Evolutionary conservation across 2,329 filamentous ascomycete species (phyloP), one percentile per base, ranked within the genome.

Genomic region (Apiospora malaysiana): DNA sequence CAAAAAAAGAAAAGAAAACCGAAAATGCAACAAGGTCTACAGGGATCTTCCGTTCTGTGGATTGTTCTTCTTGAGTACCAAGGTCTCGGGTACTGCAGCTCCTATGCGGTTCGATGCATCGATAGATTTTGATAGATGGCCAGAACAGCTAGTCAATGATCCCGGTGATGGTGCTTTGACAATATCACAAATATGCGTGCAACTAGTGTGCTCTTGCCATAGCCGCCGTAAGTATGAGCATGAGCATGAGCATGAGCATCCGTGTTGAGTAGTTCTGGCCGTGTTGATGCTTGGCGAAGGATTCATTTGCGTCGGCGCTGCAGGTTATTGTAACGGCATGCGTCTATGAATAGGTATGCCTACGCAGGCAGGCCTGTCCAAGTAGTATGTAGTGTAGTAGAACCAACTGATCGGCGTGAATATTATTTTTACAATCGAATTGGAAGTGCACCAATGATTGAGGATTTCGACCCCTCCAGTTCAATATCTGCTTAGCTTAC

Each of bases 101-200:
- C 21, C 32, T 63, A 32, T 63, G 32, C 32, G 56, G 27, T 40
- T n/a, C n/a, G 51, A 37, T 37, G 51, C 51, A 9, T 59, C 56
- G 56, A 63, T 63, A n/a, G 32, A 63, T 40, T 63, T 40, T n/a
- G 32, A 63, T 63, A 40, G 56, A 40, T n/a, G 56, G 51, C 27
- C 6, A 37, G 27, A 27, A 21, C 16, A 37, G 37, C 56, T 27
- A 56, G n/a, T 45, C 12, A 1, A 14, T 18, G 32, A 6, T 56
- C 6, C n/a, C n/a, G n/a, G n/a, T 37, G 32, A 27, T 42, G 9
- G 56, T 63, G 56, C 56, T 63, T 40, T 37, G 32, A 63, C 32
- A 63, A 37, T 63, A 40, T n/a, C 56, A 7, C 14, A 49, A 14
- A 49, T 49, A 49, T 49, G 47, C n/a, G 47, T 49, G 47, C 47